Evolutionary conservation across 148 eudicot species (phyloP).

Genomic region (Silene conica): DNA sequence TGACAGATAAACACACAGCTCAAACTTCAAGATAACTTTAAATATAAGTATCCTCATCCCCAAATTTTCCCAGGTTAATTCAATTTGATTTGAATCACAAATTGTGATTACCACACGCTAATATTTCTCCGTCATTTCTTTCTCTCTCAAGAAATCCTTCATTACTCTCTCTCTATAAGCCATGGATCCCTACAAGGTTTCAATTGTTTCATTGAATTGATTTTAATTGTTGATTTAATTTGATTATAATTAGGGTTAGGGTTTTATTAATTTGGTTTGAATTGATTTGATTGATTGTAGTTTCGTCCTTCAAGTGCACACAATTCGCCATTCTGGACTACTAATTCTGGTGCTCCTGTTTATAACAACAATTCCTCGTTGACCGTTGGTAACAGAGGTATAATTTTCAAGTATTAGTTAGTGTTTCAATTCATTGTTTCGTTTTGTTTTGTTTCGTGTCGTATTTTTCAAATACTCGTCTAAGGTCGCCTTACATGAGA

Average conservation of each 20-base stretch:
- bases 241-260: neutral
- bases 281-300: constrained; percentile 32
- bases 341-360: constrained; percentile 75
- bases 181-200: constrained; percentile 78
- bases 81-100: neutral
- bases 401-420: neutral
- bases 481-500: too few relatives aligned
- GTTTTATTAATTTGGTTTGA: neutral
- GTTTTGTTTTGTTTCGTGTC: neutral
- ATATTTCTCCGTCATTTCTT: constrained; percentile 10
- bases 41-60: neutral
- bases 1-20: constrained; percentile 7
- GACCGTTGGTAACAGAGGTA: constrained; percentile 76
- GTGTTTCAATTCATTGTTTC: neutral
- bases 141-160: constrained; percentile 8
- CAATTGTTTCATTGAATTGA: neutral
- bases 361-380: constrained; percentile 69
- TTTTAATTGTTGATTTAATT: constrained; percentile 6
- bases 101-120: constrained; percentile 24
- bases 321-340: constrained; percentile 60
- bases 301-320: constrained; percentile 61
- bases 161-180: constrained; percentile 5
- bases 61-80: neutral
- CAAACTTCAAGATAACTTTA: constrained; percentile 4
- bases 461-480: too few relatives aligned